Evolutionary conservation across 2,329 filamentous ascomycete species (phyloP), one percentile per base, ranked within the genome.

Genomic region (Epichloe bromicola): DNA sequence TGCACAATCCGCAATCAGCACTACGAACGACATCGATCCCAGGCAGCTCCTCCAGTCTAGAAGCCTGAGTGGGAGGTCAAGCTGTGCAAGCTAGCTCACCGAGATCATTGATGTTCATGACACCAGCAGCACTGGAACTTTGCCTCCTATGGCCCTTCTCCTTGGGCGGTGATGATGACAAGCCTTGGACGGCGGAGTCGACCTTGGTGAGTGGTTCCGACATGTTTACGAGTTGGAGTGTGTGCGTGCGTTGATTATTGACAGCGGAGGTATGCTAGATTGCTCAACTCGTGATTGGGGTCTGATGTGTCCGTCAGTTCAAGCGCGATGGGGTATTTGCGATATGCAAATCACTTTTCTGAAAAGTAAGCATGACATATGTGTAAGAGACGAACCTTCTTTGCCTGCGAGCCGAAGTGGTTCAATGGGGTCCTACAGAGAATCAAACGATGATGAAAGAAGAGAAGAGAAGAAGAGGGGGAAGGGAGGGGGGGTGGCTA

Each of bases 111-210:
- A 95, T 85, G 71, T 89, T 95, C 56, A 63, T 61, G n/a, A 70
- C 67, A 59, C 85, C 87, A 55, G 83, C 76, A 44, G 78, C 78
- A 63, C 76, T 80, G 51, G 87, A 91, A 67, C 87, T 89, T 56
- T 75, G 73, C 70, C 88, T 80, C 60, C 83, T 78, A 65, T 84
- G 78, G 57, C 71, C 70, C 65, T 78, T 79, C 67, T 88, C 83
- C 65, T 83, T 79, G 53, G 78, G 74, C 36, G 85, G 78, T 53
- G 82, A 83, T 61, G 79, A 77, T 58, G 80, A 78, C 61, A 90
- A 70, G 69, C 88, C 87, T 66, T 88, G 83, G 65, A 94, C 82
- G 74, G 88, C 88, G 54, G 90, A 95, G 71, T 96, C 90, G 74
- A 95, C 82, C 76, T 94, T 95, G 71, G 79, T 78, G 66, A 95